phyloP scores from a whole-genome alignment of 2,329 filamentous ascomycete genomes.

The Chrysosporium queenslandicum region DNA sequence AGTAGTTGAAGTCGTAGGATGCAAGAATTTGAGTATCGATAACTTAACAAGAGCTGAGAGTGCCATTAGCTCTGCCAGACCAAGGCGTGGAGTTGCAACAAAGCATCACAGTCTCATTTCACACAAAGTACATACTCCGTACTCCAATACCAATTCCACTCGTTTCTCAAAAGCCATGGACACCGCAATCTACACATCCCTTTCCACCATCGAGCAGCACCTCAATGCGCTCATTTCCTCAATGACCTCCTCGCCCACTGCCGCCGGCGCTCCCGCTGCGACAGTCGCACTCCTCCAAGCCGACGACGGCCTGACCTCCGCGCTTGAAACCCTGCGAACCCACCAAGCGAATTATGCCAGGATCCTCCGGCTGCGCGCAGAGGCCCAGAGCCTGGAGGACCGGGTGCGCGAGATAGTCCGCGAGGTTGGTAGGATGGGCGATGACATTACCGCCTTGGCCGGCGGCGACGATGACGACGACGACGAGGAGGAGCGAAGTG shows the following conservation, averaged over 20 bases:
- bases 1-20: no score
- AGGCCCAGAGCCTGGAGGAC: slow-evolving; percentile 33
- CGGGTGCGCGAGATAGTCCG: slow-evolving; percentile 35
- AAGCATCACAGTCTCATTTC: no score
- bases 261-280: slow-evolving; percentile 34
- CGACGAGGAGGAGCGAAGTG: slow-evolving; percentile 17
- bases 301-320: slow-evolving; percentile 34
- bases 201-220: slow-evolving; percentile 35
- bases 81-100: no score
- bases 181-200: slow-evolving; percentile 29
- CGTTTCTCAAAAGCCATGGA: slow-evolving; percentile 37
- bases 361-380: slow-evolving; percentile 33
- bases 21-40: no score
- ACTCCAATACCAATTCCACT: no score
- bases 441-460: slow-evolving; percentile 31
- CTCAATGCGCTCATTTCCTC: slow-evolving; percentile 35
- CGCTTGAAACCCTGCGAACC: slow-evolving; percentile 34
- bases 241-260: slow-evolving; percentile 37
- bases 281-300: slow-evolving; percentile 33
- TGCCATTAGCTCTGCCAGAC: no score
- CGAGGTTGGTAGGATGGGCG: slow-evolving; percentile 32
- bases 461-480: slow-evolving; percentile 24
- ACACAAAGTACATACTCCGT: no score
- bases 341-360: slow-evolving; percentile 39
- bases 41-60: no score